Conservation (phyloP, 2,329 filamentous ascomycete species). For the Arthrobotrys megalospora region DNA sequence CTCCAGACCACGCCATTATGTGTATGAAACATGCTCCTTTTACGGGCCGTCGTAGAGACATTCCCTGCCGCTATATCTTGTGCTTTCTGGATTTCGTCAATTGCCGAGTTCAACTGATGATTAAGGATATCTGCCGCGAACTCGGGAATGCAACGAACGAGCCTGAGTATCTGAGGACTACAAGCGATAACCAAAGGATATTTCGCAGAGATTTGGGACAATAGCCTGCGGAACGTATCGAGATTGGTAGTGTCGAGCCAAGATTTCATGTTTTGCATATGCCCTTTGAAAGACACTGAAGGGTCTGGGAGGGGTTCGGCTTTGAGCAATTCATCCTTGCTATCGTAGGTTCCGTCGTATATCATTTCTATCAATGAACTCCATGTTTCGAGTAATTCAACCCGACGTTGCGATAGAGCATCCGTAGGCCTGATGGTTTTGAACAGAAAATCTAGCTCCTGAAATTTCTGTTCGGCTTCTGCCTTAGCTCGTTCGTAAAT, state of each 20-base stretch:
- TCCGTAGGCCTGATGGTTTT: neutral
- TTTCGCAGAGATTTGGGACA: neutral
- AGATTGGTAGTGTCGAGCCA: neutral
- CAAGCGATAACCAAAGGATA: neutral
- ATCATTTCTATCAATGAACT: conserved; percentile 5
- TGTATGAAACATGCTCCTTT: no score
- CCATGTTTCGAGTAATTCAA: conserved; percentile 17
- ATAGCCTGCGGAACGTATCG: conserved; percentile 6
- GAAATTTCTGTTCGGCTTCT: conserved; percentile 3
- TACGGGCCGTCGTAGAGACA: neutral
- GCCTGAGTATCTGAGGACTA: neutral
- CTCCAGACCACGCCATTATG: no score
- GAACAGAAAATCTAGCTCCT: neutral
- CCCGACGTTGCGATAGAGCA: neutral
- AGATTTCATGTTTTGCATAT: conserved; percentile 3
- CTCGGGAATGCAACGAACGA: neutral
- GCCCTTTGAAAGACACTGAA: neutral
- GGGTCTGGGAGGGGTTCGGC: neutral
- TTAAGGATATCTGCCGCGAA: conserved; percentile 11
- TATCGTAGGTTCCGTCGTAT: conserved; percentile 26
- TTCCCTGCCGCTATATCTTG: neutral
- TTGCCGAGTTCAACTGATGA: neutral
- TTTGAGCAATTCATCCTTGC: neutral
- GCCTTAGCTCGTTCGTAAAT: neutral
- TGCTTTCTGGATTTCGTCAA: neutral